Evolutionary conservation across 78 protist species (phyloP), one percentile per base, ranked within the genome.

Genomic region (Acrasis kona): DNA sequence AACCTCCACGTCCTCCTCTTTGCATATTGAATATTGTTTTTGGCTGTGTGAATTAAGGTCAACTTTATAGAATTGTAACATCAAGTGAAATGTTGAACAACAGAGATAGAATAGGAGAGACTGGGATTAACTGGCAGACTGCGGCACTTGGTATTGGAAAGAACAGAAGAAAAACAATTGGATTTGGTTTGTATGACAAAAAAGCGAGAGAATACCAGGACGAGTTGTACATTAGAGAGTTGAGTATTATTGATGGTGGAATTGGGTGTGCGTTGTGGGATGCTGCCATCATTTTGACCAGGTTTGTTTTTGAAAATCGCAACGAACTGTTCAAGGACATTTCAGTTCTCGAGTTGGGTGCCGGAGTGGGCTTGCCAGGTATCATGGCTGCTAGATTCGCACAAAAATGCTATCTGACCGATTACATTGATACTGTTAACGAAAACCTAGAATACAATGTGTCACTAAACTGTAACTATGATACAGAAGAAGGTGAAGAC

Each of bases 221-320:
- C 37, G 90, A 86, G n/a, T 27, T 7, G 78, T 81, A 61, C 41
- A 84, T 90, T 32, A 73, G 92, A 35, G 94, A 90, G 41, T 76
- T 85, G 57, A 77, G 88, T 42, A 83, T 90, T 29, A 80, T 88
- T 35, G 73, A 89, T 9, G 91, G 89, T 32, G 92, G 91, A 9
- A 71, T 90, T 0, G 94, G 92, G 0, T 87, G 94, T 82, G 90
- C 92, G 10, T 42, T 88, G 12, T 90, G 94, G 94, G 94, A 90
- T 65, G 94, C 91, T 9, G 88, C 91, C 10, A 81, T 90, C 10
- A 71, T 90, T 12, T 41, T 90, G 4, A 74, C 92, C 27, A 79
- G 92, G 38, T 88, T 85, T 86, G 70, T 90, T 3, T 85, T 68
- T 41, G 75, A 80, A 38, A 88, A 90, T 40, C n/a, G n/a, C n/a